Conservation (phyloP, 1,284 basidiomycete species). For the Neotropicomus parvogracilis region DNA sequence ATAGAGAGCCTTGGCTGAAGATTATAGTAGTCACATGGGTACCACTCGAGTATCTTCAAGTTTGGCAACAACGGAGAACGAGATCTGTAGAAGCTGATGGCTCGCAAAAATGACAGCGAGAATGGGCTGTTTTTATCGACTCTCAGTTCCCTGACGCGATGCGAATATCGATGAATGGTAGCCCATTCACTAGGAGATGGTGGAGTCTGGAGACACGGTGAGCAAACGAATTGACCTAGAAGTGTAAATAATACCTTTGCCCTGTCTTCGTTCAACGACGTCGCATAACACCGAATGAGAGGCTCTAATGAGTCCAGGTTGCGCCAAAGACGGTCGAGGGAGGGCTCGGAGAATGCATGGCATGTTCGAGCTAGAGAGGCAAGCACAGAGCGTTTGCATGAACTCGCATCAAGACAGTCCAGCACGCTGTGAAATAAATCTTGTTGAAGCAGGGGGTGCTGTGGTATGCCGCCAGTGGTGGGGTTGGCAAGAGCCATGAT, state of each 20-base stretch:
- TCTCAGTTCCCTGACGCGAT: conserved; percentile 2
- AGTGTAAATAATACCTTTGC: background rate
- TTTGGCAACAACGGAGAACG: conserved; percentile 2
- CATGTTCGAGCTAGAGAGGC: conserved; percentile 1
- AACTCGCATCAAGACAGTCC: background rate
- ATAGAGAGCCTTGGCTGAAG: background rate
- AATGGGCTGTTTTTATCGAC: background rate
- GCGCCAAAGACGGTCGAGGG: conserved; percentile 8
- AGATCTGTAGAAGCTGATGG: background rate
- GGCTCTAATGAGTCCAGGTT: conserved; percentile 7
- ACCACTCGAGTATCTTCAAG: conserved; percentile 5
- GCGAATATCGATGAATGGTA: conserved; percentile 3
- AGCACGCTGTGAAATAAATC: background rate
- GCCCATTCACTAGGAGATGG: conserved; percentile 2
- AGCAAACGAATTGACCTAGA: background rate
- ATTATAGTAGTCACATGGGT: too few species aligned
- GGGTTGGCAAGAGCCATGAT: too few species aligned
- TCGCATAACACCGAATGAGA: conserved; percentile 2
- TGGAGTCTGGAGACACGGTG: background rate
- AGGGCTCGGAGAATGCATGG: conserved; percentile 1
- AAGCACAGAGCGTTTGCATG: background rate
- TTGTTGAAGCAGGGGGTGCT: background rate
- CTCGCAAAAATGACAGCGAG: background rate
- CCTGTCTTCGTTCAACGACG: background rate
- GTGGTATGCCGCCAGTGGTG: too few species aligned